Conservation (phyloP, 257 asterid genomes). For the Oldenlandia corymbosa region DNA sequence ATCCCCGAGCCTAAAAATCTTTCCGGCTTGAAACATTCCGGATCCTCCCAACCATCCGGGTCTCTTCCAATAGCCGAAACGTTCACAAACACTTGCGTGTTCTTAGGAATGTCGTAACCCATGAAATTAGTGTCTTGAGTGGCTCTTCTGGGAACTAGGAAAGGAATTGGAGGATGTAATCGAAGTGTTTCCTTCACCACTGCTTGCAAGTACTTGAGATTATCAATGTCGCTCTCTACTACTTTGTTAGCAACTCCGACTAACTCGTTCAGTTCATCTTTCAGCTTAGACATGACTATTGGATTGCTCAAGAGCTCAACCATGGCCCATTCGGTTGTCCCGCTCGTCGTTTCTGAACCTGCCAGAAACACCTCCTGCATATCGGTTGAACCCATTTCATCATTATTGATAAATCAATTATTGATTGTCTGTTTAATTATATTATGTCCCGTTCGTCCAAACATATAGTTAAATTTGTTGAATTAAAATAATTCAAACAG, state of each 20-base stretch:
- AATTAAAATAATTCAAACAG: too few relatives aligned
- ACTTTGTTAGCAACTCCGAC: slow-evolving; percentile 12
- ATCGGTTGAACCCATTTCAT: neutral
- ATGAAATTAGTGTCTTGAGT: slow-evolving; percentile 21
- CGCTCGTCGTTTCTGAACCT: slow-evolving; percentile 31
- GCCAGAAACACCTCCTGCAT: slow-evolving; percentile 30
- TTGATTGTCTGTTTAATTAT: too few relatives aligned
- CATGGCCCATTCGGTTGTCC: slow-evolving; percentile 35
- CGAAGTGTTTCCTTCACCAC: slow-evolving; percentile 40
- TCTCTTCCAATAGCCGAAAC: slow-evolving; percentile 49
- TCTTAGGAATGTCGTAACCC: slow-evolving; percentile 26
- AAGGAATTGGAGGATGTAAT: slow-evolving; percentile 30
- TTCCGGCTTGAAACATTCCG: slow-evolving; percentile 41
- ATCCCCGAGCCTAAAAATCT: slow-evolving; percentile 33
- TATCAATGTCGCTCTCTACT: slow-evolving; percentile 25
- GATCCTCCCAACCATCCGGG: slow-evolving; percentile 36
- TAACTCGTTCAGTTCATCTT: slow-evolving; percentile 16
- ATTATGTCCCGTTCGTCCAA: too few relatives aligned
- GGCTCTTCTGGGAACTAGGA: slow-evolving; percentile 25
- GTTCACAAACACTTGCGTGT: slow-evolving; percentile 25
- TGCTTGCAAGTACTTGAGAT: slow-evolving; percentile 24
- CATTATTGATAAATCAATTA: too few relatives aligned
- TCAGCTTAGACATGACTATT: slow-evolving; percentile 18
- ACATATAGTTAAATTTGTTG: too few relatives aligned
- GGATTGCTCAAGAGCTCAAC: slow-evolving; percentile 29